Evolutionary conservation across 2,329 filamentous ascomycete species (phyloP).

Genomic region (Aspergillus tanneri): DNA sequence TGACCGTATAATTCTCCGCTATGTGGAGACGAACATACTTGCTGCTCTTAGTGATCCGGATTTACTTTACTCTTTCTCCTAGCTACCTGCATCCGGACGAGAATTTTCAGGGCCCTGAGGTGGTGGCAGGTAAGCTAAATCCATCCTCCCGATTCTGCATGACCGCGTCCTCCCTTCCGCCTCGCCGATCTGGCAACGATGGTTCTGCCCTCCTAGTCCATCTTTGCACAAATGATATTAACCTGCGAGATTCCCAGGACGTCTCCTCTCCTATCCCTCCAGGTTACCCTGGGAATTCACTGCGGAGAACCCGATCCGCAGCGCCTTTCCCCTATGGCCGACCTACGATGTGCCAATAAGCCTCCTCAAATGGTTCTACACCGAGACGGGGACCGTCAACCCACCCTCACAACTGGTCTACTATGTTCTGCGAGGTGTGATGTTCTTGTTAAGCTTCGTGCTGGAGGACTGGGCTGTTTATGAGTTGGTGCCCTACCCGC

Average conservation of each 20-base stretch:
- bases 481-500: slow-evolving; percentile 77
- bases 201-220: too few relatives aligned
- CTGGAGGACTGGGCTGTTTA: slow-evolving; percentile 96
- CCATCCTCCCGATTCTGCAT: slow-evolving; percentile 4
- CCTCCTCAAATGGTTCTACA: slow-evolving; percentile 87
- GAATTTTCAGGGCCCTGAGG: slow-evolving; percentile 97
- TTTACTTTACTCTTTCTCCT: slow-evolving; percentile 90
- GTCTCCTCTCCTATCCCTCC: slow-evolving; percentile 89
- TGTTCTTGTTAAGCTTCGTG: slow-evolving; percentile 95
- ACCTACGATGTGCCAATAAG: slow-evolving; percentile 94
- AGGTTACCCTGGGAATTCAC: slow-evolving; percentile 96
- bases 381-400: slow-evolving; percentile 75
- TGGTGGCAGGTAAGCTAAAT: slow-evolving; percentile 76
- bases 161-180: slow-evolving; percentile 3
- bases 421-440: slow-evolving; percentile 81
- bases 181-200: not conserved
- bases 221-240: slow-evolving; percentile 6
- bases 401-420: slow-evolving; percentile 79
- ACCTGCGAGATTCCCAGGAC: slow-evolving; percentile 56
- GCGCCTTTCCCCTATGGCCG: slow-evolving; percentile 94
- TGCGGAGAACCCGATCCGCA: slow-evolving; percentile 81
- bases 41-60: slow-evolving; percentile 76
- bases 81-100: slow-evolving; percentile 98
- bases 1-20: slow-evolving; percentile 16
- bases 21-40: slow-evolving; percentile 95